Evolutionary conservation across 2,329 filamentous ascomycete genomes (phyloP).

Genomic region (Xylaria hypoxylon): DNA sequence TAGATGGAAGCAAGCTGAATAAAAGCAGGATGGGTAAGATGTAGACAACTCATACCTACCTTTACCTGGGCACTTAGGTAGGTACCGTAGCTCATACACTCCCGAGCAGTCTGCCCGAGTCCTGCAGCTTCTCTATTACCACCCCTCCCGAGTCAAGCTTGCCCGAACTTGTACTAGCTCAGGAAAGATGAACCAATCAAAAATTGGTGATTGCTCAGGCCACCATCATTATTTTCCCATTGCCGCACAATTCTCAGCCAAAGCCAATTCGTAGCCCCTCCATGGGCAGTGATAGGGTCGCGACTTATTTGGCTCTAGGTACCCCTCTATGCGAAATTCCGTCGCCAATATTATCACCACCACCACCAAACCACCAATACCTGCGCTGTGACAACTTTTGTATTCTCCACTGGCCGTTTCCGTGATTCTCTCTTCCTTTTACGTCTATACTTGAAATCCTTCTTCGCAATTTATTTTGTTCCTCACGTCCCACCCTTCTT

Average conservation of each 20-base stretch:
- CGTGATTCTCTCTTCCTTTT: background rate
- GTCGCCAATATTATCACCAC: constrained; percentile 4
- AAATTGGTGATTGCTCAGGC: constrained; percentile 33
- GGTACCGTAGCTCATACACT: no score
- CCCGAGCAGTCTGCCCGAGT: no score
- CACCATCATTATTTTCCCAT: constrained; percentile 25
- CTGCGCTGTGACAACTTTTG: constrained; percentile 3
- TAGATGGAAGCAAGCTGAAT: no score
- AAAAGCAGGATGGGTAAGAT: no score
- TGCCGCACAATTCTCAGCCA: constrained; percentile 29
- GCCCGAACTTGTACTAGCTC: constrained; percentile 11
- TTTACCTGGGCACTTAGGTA: no score
- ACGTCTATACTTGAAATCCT: background rate
- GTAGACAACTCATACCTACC: no score
- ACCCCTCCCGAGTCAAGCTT: constrained; percentile 8
- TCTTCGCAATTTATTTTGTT: constrained; percentile 19
- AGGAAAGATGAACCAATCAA: constrained; percentile 30
- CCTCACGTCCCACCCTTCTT: constrained; percentile 12
- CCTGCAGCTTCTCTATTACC: background rate
- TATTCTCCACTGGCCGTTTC: background rate
- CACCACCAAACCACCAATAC: constrained; percentile 17
- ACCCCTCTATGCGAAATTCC: constrained; percentile 39
- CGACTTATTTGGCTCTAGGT: constrained; percentile 32
- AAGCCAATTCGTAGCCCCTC: constrained; percentile 22
- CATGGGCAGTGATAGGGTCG: constrained; percentile 10